Conservation (phyloP, 257 asterid species). For the Solanum paucissectum region DNA sequence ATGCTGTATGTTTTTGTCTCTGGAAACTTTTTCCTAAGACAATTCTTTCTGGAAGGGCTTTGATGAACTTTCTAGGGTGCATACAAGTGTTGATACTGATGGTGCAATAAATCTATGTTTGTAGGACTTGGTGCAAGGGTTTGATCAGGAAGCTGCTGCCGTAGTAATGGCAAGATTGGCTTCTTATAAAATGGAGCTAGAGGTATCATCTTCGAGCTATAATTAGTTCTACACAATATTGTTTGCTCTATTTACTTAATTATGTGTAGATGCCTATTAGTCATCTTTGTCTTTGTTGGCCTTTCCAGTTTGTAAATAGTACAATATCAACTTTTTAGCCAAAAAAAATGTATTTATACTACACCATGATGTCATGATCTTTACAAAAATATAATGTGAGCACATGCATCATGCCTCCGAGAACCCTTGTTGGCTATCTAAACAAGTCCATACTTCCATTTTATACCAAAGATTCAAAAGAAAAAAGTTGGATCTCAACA, state of each 20-base stretch:
- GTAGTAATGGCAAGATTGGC: conserved; percentile 89
- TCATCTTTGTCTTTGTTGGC: background rate
- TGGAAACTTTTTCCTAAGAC: background rate
- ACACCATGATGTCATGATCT: background rate
- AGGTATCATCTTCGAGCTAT: conserved; percentile 32
- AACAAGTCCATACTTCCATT: background rate
- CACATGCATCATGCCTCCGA: background rate
- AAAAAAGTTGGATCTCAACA: background rate
- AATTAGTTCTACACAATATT: background rate
- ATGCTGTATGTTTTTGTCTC: background rate
- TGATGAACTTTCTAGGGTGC: background rate
- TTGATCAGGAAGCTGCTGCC: conserved; percentile 97
- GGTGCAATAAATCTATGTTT: conserved; percentile 3
- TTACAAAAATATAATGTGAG: background rate
- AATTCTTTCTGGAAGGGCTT: background rate
- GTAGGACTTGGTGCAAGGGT: conserved; percentile 89
- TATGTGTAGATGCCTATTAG: background rate
- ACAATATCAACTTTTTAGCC: background rate
- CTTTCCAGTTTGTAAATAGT: background rate
- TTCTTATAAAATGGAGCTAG: conserved; percentile 90
- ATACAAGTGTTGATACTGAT: background rate
- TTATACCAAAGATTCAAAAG: background rate
- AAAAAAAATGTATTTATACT: background rate
- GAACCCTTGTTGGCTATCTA: background rate
- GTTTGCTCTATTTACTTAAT: background rate